Base-by-base conservation (phyloP, 495 filamentous ascomycete genomes). In the Amphirosellinia nigrospora region DNA sequence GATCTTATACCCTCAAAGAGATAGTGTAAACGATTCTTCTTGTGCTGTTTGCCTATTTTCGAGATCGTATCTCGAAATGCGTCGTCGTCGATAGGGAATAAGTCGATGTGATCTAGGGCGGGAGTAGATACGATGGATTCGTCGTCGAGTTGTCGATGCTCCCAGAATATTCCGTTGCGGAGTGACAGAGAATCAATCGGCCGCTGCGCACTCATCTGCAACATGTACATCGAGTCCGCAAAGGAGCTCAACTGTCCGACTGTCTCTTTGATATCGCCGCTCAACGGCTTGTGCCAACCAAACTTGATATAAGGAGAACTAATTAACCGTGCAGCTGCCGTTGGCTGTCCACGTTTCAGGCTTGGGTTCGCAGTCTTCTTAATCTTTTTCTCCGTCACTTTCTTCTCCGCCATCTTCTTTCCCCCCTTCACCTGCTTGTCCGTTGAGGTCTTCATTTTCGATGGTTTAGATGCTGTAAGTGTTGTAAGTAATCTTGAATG, bases 231-330 rank as follows among this genome's bases (percentile, higher is more conserved):
- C 3, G 60, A 71, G 3, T 52, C 66, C 0, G 76, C 72, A 3
- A 69, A 50, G 8, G 67, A 41, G n/a, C 45, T 70, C 1, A 74
- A n/a, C 3, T 8, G 19, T 10, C 36, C n/a, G 1, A 76, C 67
- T 1, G 48, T n/a, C 0, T 70, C 38, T 38, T 72, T 76, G 1
- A 66, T 64, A 7, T 72, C 41, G 3, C 34, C 36, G 13, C 52
- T 56, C 28, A 76, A 39, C 0, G 68, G 23, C 41, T 62, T 69
- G 7, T 75, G 74, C 76, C 76, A 78, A 26, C 76, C 76, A 56
- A 59, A 71, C n/a, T 73, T 63, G 19, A 74, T 39, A 11, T 55
- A 70, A 0, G 70, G 43, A 34, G 65, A 73, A 3, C 62, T 62
- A 8, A 78, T 65, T 21, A 76, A 50, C 2, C 76, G 59, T 6